A percentile compares a stretch with the other conserved stretches of the same genome.
Conservation (phyloP, 371 early-diverging fungal species). For the Haplosporangium sp. region DNA sequence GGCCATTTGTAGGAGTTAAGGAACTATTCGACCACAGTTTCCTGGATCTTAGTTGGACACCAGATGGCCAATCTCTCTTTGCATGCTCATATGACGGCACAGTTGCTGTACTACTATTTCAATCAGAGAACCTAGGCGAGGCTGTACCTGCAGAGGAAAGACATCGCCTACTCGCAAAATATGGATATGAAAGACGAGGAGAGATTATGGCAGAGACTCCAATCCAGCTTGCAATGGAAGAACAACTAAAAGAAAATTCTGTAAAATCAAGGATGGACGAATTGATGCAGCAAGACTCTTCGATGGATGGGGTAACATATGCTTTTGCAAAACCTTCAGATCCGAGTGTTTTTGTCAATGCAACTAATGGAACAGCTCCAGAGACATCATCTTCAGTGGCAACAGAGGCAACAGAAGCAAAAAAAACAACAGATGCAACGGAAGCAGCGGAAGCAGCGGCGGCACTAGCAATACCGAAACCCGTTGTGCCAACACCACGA, state of each 20-base stretch:
- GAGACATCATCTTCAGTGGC: no score
- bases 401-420: no score
- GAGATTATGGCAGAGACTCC: constrained; percentile 72
- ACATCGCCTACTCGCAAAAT: constrained; percentile 71
- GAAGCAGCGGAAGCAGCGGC: not conserved
- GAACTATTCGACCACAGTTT: constrained; percentile 87
- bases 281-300: constrained; percentile 37
- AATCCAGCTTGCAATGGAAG: constrained; percentile 76
- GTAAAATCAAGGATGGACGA: constrained; percentile 50
- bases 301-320: constrained; percentile 52
- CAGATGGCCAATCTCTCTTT: constrained; percentile 82
- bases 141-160: constrained; percentile 73
- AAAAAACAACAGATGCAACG: no score
- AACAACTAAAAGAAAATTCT: constrained; percentile 55
- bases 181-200: constrained; percentile 76
- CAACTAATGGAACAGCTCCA: constrained; percentile 4
- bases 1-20: constrained; percentile 81
- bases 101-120: constrained; percentile 79
- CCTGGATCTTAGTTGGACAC: constrained; percentile 90
- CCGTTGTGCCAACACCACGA: constrained; percentile 25
- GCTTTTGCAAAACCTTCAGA: constrained; percentile 45
- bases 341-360: constrained; percentile 59
- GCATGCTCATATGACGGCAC: constrained; percentile 97
- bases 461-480: constrained; percentile 16
- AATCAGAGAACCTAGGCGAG: constrained; percentile 72